A percentile compares a stretch with the other conserved stretches of the same genome.
phyloP scores from a whole-genome alignment of 2,329 filamentous ascomycete genomes.

The Acarospora socialis region DNA sequence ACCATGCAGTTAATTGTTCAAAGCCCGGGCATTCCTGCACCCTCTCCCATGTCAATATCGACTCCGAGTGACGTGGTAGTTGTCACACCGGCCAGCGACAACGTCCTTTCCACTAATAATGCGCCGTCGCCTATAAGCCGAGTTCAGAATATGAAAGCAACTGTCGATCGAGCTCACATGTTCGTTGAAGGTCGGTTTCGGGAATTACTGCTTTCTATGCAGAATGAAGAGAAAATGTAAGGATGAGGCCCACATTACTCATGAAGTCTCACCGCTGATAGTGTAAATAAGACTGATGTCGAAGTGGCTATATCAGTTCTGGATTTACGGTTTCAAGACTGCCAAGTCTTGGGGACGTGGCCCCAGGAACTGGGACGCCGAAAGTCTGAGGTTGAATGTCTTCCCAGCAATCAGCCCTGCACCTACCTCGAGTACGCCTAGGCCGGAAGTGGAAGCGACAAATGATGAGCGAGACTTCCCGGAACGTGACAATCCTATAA shows the following conservation, averaged over 20 bases:
- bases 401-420: slow-evolving; percentile 2
- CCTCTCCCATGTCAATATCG: slow-evolving; percentile 8
- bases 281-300: slow-evolving; percentile 9
- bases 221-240: slow-evolving; percentile 16
- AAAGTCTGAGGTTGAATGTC: slow-evolving; percentile 11
- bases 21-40: no score
- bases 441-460: neutral
- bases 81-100: slow-evolving; percentile 8
- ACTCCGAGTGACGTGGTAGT: slow-evolving; percentile 17
- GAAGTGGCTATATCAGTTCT: slow-evolving; percentile 23
- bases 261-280: neutral
- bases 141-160: slow-evolving; percentile 11
- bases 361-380: slow-evolving; percentile 18
- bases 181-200: slow-evolving; percentile 18
- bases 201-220: slow-evolving; percentile 16
- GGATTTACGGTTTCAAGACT: slow-evolving; percentile 21
- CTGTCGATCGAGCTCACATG: slow-evolving; percentile 16
- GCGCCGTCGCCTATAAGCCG: slow-evolving; percentile 16
- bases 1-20: no score
- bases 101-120: slow-evolving; percentile 12
- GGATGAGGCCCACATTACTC: neutral
- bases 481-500: neutral
- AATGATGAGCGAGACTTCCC: neutral
- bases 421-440: neutral
- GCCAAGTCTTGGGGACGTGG: slow-evolving; percentile 19